phyloP scores from a whole-genome alignment of 2,329 filamentous ascomycete genomes.

The Didymella keratinophila region DNA sequence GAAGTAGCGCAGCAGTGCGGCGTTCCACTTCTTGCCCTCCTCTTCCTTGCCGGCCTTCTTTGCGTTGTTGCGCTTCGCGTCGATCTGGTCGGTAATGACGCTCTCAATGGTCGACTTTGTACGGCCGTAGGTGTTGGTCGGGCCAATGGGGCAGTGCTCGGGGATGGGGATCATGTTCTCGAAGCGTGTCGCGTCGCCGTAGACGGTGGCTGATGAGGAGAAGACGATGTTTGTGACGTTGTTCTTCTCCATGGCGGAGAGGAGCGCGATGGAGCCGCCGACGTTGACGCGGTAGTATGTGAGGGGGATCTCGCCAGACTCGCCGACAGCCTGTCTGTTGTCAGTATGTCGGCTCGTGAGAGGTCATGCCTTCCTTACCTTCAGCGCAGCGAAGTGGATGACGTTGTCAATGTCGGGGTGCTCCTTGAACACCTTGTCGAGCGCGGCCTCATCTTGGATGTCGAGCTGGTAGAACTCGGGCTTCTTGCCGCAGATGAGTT shows the following conservation, averaged over 20 bases:
- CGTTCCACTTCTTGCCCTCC: constrained; percentile 80
- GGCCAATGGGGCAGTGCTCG: constrained; percentile 92
- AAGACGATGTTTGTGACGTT: constrained; percentile 98
- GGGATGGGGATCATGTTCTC: constrained; percentile 99
- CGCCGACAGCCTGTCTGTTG: constrained; percentile 81
- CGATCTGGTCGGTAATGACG: constrained; percentile 90
- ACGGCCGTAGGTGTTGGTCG: constrained; percentile 97
- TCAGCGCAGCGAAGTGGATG: constrained; percentile 97
- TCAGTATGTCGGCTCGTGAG: not conserved
- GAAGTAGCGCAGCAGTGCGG: constrained; percentile 92
- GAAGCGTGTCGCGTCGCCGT: constrained; percentile 95
- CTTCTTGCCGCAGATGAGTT: constrained; percentile 88
- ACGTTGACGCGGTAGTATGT: constrained; percentile 99
- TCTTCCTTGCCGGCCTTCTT: constrained; percentile 76
- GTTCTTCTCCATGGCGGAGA: constrained; percentile 86
- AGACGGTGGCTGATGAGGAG: constrained; percentile 96
- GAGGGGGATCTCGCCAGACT: constrained; percentile 90
- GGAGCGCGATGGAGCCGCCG: constrained; percentile 85
- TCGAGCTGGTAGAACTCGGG: constrained; percentile 86
- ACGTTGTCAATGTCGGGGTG: constrained; percentile 96
- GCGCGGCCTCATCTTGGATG: constrained; percentile 81
- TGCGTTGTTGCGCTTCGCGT: constrained; percentile 82
- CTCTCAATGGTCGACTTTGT: constrained; percentile 93
- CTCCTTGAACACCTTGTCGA: constrained; percentile 87
- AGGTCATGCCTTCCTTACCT: constrained; percentile 65